Percentiles rank a stretch among this genome's conserved stretches.
Evolutionary conservation across 2,329 filamentous ascomycete genomes (phyloP).

Genomic region (Xylariales sp.): DNA sequence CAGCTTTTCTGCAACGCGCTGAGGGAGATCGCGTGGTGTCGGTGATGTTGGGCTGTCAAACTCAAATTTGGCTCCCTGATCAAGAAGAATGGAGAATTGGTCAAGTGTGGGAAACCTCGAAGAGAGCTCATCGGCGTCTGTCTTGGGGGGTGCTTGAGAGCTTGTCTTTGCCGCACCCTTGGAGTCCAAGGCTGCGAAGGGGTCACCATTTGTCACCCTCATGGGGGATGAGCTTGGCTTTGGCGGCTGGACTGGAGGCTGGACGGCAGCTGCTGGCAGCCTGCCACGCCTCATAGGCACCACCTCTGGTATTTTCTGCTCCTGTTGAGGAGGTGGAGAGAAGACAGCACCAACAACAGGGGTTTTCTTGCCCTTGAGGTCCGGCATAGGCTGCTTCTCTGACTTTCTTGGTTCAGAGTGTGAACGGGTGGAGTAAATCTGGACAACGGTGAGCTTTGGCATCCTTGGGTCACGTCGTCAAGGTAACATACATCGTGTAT

Average conservation of each 20-base stretch:
- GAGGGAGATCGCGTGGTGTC: slow-evolving; percentile 50
- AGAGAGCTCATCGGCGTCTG: slow-evolving; percentile 76
- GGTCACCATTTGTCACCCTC: slow-evolving; percentile 68
- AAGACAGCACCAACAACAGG: slow-evolving; percentile 77
- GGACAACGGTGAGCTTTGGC: slow-evolving; percentile 11
- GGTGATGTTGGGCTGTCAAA: slow-evolving; percentile 61
- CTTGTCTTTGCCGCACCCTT: slow-evolving; percentile 45
- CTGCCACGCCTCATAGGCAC: slow-evolving; percentile 89
- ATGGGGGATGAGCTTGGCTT: slow-evolving; percentile 66
- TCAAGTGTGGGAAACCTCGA: slow-evolving; percentile 85
- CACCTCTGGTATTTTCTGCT: slow-evolving; percentile 78
- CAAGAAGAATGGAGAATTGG: slow-evolving; percentile 86
- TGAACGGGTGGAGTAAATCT: slow-evolving; percentile 68
- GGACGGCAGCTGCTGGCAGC: slow-evolving; percentile 53
- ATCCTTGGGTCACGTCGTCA: slow-evolving; percentile 4
- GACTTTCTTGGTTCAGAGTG: slow-evolving; percentile 56
- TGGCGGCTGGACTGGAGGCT: slow-evolving; percentile 22
- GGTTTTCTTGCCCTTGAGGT: slow-evolving; percentile 46
- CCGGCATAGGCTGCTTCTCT: slow-evolving; percentile 48
- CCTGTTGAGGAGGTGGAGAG: slow-evolving; percentile 66
- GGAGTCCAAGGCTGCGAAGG: slow-evolving; percentile 85
- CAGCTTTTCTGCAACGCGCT: slow-evolving; percentile 69
- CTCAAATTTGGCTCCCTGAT: slow-evolving; percentile 78
- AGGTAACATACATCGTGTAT: slow-evolving; percentile 72
- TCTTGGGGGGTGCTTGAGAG: no score